A percentile compares a stretch with the other conserved stretches of the same genome.
phyloP scores from a whole-genome alignment of 1,284 basidiomycete species.

The Cryptococcus sp. region DNA sequence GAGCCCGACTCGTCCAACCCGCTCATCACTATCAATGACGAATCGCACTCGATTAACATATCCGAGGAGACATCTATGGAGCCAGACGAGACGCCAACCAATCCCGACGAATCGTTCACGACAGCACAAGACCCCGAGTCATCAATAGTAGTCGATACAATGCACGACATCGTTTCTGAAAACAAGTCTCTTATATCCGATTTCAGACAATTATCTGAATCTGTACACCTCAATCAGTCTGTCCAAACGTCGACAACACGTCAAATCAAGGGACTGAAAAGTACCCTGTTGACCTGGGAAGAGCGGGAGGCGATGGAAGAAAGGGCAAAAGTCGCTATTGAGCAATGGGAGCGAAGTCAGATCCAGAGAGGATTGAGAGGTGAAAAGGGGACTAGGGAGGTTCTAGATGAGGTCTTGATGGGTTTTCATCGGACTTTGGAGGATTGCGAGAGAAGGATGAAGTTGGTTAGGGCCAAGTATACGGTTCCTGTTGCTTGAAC shows the following conservation, averaged over 20 bases:
- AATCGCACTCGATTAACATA: too few species aligned
- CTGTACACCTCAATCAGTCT: not conserved
- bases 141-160: not conserved
- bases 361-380: not conserved
- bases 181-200: not conserved
- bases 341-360: not conserved
- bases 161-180: not conserved
- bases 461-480: too few species aligned
- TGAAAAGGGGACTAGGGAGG: not conserved
- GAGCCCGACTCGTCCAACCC: too few species aligned
- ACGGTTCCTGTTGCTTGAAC: too few species aligned
- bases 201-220: not conserved
- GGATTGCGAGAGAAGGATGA: not conserved
- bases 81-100: not conserved
- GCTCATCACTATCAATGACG: too few species aligned
- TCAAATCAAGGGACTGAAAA: not conserved
- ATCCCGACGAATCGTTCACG: not conserved
- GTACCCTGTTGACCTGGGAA: not conserved
- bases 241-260: not conserved
- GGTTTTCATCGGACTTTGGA: not conserved
- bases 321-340: not conserved
- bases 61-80: too few species aligned
- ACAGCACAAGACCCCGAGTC: not conserved
- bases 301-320: constrained; percentile 1
- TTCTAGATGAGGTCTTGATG: not conserved